Evolutionary conservation across 148 eudicot species (phyloP), one percentile per base, ranked within the genome.

Genomic region (Nepenthes gracilis): DNA sequence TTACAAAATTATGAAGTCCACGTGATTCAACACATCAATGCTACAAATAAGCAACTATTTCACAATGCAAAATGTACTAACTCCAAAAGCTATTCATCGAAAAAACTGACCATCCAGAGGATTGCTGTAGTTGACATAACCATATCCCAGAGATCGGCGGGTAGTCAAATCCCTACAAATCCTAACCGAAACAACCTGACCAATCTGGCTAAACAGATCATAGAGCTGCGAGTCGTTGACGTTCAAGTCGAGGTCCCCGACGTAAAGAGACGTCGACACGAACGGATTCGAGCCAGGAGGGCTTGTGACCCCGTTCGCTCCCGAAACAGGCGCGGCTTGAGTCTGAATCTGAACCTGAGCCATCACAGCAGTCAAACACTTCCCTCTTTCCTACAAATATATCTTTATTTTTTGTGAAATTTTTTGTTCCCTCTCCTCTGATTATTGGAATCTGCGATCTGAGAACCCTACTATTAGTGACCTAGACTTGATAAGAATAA

Each of bases 141-240:
- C 96, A 58, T 87, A 91, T 0, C 97, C 97, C 12, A 87, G 86
- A 36, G 87, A 81, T 32, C 89, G 70, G 2, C 93, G 75, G 12
- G 93, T 79, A 53, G 72, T 74, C 66, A 83, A 56, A 64, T 87
- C 97, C 55, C 90, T 67, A 53, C 97, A 91, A 73, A 91, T 87
- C 87, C 96, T 78, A 71, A 91, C 97, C 2, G 97, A 87, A 5
- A 87, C 90, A 52, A 87, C 96, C 69, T 81, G 87, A 0, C 93
- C 96, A 32, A 85, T 79, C 64, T 81, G 84, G 64, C 78, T 83
- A 65, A 91, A 91, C 81, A 91, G 79, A 83, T 91, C 96, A 12
- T 74, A 91, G 57, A 91, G 72, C 78, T 91, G 97, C 43, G 96
- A 81, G 45, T 91, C 97, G 9, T 87, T 85, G 10, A 91, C 96